A percentile compares a stretch with the other conserved stretches of the same genome.
Conservation (phyloP, 1,139 yeast genomes). For the Saccharomycopsis crataegensis region DNA sequence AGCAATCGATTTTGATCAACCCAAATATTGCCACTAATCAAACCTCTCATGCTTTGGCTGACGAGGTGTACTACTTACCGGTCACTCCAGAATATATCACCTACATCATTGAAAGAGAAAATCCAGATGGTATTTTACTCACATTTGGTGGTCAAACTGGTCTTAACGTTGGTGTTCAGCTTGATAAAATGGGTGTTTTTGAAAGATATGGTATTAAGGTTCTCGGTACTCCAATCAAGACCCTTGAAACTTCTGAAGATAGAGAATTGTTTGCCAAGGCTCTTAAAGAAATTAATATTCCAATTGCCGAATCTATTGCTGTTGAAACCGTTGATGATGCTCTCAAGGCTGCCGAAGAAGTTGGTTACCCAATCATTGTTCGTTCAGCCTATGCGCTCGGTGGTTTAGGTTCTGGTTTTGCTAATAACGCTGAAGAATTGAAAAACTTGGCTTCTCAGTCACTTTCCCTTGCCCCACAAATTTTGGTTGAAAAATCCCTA, state of each 20-base stretch:
- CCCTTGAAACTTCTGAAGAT: constrained; percentile 94
- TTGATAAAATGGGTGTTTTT: constrained; percentile 89
- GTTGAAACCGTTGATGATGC: constrained; percentile 94
- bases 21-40: constrained; percentile 98
- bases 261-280: constrained; percentile 95
- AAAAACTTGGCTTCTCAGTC: constrained; percentile 85
- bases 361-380: constrained; percentile 95
- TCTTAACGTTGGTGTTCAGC: constrained; percentile 88
- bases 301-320: constrained; percentile 94
- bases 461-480: constrained; percentile 85
- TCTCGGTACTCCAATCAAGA: constrained; percentile 92
- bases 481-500: constrained; percentile 89
- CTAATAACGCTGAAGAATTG: constrained; percentile 73
- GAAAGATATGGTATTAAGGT: constrained; percentile 89
- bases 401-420: constrained; percentile 98
- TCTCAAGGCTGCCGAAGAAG: constrained; percentile 70
- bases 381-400: constrained; percentile 97
- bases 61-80: constrained; percentile 89
- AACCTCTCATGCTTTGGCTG: constrained; percentile 93
- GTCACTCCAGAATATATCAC: constrained; percentile 95
- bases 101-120: constrained; percentile 88
- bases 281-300: constrained; percentile 84
- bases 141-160: constrained; percentile 99
- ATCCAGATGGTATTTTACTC: constrained; percentile 89
- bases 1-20: constrained; percentile 78